Evolutionary conservation across 2,329 filamentous ascomycete genomes (phyloP).

Genomic region (Penicillium sp.): DNA sequence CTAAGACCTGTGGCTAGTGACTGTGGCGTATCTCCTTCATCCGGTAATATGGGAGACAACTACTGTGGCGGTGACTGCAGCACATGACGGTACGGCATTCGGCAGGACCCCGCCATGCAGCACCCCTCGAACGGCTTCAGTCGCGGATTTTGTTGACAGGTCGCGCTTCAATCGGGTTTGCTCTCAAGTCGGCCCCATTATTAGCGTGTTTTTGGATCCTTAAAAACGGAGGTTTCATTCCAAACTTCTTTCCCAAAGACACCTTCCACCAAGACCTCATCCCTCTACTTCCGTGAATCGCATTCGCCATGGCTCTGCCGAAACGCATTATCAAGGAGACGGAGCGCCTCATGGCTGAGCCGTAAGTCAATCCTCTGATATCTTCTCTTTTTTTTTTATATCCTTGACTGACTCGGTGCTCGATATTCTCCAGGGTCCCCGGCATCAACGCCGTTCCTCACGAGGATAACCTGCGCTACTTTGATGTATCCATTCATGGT

Average conservation of each 20-base stretch:
- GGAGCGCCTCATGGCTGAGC: conserved; percentile 93
- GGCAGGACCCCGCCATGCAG: conserved; percentile 26
- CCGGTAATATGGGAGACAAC: neutral
- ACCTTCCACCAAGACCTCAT: conserved; percentile 5
- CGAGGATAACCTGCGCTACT: conserved; percentile 96
- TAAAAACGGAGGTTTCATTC: neutral
- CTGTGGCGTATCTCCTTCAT: conserved; percentile 10
- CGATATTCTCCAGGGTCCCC: conserved; percentile 69
- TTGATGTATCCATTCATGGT: conserved; percentile 95
- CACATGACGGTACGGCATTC: conserved; percentile 31
- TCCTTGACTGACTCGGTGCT: conserved; percentile 13
- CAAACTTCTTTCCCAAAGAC: neutral
- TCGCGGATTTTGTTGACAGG: conserved; percentile 17
- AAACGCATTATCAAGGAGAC: conserved; percentile 99
- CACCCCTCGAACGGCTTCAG: conserved; percentile 39
- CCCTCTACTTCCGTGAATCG: conserved; percentile 28
- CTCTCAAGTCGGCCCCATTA: neutral
- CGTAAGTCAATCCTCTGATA: conserved; percentile 64
- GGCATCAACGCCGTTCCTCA: conserved; percentile 96
- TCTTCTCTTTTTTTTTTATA: neutral
- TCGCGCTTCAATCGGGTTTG: neutral
- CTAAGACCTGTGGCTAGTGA: conserved; percentile 28
- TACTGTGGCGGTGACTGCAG: conserved; percentile 17
- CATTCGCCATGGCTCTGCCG: conserved; percentile 69
- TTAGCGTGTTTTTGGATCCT: neutral